Evolutionary conservation across 495 filamentous ascomycete species (phyloP).

Genomic region (Lasiosphaeriaceae sp.): DNA sequence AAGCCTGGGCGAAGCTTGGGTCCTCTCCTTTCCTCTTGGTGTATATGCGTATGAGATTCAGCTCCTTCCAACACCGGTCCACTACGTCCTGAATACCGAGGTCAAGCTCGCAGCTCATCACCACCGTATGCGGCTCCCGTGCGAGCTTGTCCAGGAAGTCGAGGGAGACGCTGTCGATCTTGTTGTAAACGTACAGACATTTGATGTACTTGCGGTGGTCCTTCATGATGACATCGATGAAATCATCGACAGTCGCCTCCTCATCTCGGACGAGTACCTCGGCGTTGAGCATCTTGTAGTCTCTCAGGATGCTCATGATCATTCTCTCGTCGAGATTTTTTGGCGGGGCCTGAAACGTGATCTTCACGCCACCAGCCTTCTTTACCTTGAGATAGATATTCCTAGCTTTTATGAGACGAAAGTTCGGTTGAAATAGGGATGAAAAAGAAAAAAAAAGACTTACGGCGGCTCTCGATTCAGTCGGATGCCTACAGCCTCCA

Average conservation of each 20-base stretch:
- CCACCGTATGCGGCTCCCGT: constrained; percentile 85
- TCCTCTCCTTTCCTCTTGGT: constrained; percentile 94
- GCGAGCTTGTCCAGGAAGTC: constrained; percentile 91
- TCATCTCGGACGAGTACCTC: constrained; percentile 95
- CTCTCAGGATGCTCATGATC: constrained; percentile 90
- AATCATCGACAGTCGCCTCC: constrained; percentile 92
- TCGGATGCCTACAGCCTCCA: constrained; percentile 95
- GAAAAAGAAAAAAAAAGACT: constrained; percentile 25
- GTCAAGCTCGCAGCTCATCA: constrained; percentile 98
- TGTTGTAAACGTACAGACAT: constrained; percentile 99
- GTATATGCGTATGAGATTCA: constrained; percentile 87
- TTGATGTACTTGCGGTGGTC: constrained; percentile 96
- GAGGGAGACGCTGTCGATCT: constrained; percentile 93
- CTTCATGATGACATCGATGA: constrained; percentile 98
- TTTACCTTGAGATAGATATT: constrained; percentile 99
- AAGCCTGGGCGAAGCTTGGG: constrained; percentile 85
- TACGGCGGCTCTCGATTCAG: constrained; percentile 91
- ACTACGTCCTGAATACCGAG: constrained; percentile 95
- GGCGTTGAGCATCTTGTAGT: constrained; percentile 98
- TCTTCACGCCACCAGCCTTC: constrained; percentile 97
- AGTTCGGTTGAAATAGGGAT: background rate
- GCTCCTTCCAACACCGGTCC: constrained; percentile 91
- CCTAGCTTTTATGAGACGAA: constrained; percentile 38
- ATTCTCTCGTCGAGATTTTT: constrained; percentile 95
- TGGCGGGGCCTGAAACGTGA: constrained; percentile 86